Base-by-base conservation (phyloP, 306 rosid genomes). In the Calophaca sinica region DNA sequence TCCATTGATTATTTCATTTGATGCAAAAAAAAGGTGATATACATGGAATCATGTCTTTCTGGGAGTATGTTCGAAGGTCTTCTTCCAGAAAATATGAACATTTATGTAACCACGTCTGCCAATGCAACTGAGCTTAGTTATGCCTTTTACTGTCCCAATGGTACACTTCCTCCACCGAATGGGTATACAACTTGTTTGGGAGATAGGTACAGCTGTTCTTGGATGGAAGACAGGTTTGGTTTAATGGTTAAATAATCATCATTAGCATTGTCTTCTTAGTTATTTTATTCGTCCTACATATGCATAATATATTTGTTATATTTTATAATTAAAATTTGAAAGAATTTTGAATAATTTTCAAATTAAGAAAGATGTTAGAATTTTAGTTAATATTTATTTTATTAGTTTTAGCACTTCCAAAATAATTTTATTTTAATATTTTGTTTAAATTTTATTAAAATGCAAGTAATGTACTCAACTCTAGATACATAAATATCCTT, bases 211-310 rank as follows among this genome's bases (percentile, higher is more conserved):
- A 91, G 96, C 68, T 2, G 88, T 78, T 62, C 97, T 51, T 91
- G 97, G 97, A n/a, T 91, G 87, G 92, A 91, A 74, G 91, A 91
- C 52, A 80, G 94, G 97, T 89, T 74, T 55, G 14, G 6, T 46
- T 6, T 28, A 39, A 7, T 60, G 5, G 6, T 32, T 5, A 31
- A 42, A n/a, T 68, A 20, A 42, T 11, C 9, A 13, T 44, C 15
- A 2, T 45, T 45, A 3, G 4, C 50, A 8, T 45, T 45, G 4
- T 45, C 2, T 45, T 10, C 7, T 3, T 45, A 10, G 7, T 45
- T 9, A 10, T 45, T 9, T 12, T 2, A 8, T 45, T 8, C 7
- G 7, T 2, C 26, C 1, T 45, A 7, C n/a, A 9, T 7, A 45
- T 45, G 12, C 3, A 35, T 35, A 36, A 1, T 20, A 20, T 20